Percentiles rank a stretch among this genome's conserved stretches.
phyloP scores from a whole-genome alignment of 768 basidiomycete species.

The Mrakia frigida region DNA sequence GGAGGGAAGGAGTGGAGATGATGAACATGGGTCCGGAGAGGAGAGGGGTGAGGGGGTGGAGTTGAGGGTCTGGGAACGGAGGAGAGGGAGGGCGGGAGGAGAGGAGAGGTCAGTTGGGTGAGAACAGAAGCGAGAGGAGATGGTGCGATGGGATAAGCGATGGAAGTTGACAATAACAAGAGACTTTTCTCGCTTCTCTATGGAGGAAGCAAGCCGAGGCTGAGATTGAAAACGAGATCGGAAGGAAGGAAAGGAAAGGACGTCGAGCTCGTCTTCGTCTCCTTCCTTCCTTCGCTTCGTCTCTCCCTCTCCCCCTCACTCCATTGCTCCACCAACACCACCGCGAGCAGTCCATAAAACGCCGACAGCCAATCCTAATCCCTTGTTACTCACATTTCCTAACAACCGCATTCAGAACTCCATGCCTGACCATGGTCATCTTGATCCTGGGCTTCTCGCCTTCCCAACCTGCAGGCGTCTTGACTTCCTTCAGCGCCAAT shows the following conservation, averaged over 20 bases:
- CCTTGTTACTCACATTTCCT: slow-evolving; percentile 17
- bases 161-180: not conserved
- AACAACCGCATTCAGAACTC: slow-evolving; percentile 7
- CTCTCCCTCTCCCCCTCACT: not conserved
- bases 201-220: not conserved
- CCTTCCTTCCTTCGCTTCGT: not conserved
- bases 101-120: not conserved
- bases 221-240: not conserved
- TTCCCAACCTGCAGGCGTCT: slow-evolving; percentile 14
- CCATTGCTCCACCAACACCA: not conserved
- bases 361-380: not conserved
- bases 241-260: not conserved
- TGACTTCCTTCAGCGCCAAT: not conserved
- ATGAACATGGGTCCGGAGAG: slow-evolving; percentile 25
- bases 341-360: not conserved
- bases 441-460: not conserved
- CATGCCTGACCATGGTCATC: slow-evolving; percentile 17
- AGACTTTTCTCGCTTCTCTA: not conserved
- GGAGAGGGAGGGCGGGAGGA: not conserved
- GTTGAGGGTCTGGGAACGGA: not conserved
- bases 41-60: not conserved
- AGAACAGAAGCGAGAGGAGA: not conserved
- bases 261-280: not conserved
- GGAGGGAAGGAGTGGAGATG: not conserved
- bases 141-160: too few relatives aligned